Conservation (phyloP, 2,329 filamentous ascomycete species). For the Penicillium rolfsii region DNA sequence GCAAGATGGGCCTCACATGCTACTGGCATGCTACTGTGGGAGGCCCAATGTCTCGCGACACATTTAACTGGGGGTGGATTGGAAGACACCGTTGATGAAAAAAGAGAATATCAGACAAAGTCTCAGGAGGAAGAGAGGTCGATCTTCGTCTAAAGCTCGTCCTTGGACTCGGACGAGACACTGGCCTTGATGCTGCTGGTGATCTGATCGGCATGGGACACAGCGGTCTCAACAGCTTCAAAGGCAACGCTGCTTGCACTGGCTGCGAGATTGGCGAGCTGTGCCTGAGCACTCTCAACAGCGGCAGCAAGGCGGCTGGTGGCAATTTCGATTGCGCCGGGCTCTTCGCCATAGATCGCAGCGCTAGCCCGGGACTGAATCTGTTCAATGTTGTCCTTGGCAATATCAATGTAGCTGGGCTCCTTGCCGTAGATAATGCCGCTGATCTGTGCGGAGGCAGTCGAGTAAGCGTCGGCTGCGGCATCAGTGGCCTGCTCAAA, state of each 20-base stretch:
- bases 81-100: constrained; percentile 14
- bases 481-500: constrained; percentile 59
- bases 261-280: constrained; percentile 38
- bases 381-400: constrained; percentile 56
- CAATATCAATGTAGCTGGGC: constrained; percentile 57
- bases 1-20: constrained; percentile 21
- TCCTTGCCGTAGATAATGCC: constrained; percentile 60
- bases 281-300: constrained; percentile 42
- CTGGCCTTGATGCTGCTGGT: constrained; percentile 55
- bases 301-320: constrained; percentile 36
- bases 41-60: constrained; percentile 10
- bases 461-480: constrained; percentile 57
- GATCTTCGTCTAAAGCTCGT: constrained; percentile 28
- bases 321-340: constrained; percentile 41
- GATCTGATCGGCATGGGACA: constrained; percentile 49
- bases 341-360: constrained; percentile 58
- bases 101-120: constrained; percentile 15
- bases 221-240: constrained; percentile 42
- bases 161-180: constrained; percentile 21
- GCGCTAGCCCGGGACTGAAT: constrained; percentile 59
- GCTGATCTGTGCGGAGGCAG: constrained; percentile 54
- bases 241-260: constrained; percentile 39
- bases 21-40: constrained; percentile 12
- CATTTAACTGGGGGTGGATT: constrained; percentile 5
- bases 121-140: constrained; percentile 2